Conservation (phyloP, 805 yeast genomes). For the Yamadazyma olivae region DNA sequence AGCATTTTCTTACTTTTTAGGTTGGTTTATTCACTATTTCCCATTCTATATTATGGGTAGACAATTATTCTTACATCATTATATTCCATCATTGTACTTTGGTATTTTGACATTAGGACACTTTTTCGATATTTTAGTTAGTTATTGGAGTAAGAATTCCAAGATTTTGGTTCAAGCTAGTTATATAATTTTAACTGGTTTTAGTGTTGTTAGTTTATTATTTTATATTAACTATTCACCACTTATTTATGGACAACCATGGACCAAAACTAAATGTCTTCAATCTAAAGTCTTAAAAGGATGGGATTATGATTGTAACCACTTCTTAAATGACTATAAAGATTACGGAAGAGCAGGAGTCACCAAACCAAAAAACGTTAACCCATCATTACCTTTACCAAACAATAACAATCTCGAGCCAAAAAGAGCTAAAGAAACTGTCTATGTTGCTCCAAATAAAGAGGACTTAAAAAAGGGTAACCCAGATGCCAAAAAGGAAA, state of each 20-base stretch:
- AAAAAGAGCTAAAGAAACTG: conserved; percentile 24
- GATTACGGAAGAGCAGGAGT: conserved; percentile 15
- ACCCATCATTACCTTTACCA: conserved; percentile 9
- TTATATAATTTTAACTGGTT: conserved; percentile 42
- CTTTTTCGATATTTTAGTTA: conserved; percentile 48
- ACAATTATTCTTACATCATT: conserved; percentile 51
- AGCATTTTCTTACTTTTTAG: conserved; percentile 57
- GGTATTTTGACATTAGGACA: conserved; percentile 78
- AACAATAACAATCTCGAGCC: conserved; percentile 12
- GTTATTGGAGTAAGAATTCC: conserved; percentile 35
- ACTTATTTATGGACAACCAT: conserved; percentile 69
- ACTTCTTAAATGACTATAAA: conserved; percentile 38
- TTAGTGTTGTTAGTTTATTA: conserved; percentile 48
- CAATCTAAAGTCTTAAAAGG: conserved; percentile 53
- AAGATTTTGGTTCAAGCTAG: conserved; percentile 43
- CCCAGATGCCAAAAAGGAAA: not conserved
- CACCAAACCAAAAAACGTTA: conserved; percentile 2
- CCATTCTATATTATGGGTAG: conserved; percentile 89
- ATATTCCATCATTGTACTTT: conserved; percentile 89
- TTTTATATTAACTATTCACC: conserved; percentile 68
- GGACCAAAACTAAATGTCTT: conserved; percentile 72
- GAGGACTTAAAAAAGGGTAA: conserved; percentile 3
- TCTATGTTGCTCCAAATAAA: conserved; percentile 8
- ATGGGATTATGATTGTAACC: conserved; percentile 89
- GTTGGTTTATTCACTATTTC: conserved; percentile 68